Evolutionary conservation across 2,329 filamentous ascomycete genomes (phyloP), one percentile per base, ranked within the genome.

Genomic region (Zelopaecilomyces penicillatus): DNA sequence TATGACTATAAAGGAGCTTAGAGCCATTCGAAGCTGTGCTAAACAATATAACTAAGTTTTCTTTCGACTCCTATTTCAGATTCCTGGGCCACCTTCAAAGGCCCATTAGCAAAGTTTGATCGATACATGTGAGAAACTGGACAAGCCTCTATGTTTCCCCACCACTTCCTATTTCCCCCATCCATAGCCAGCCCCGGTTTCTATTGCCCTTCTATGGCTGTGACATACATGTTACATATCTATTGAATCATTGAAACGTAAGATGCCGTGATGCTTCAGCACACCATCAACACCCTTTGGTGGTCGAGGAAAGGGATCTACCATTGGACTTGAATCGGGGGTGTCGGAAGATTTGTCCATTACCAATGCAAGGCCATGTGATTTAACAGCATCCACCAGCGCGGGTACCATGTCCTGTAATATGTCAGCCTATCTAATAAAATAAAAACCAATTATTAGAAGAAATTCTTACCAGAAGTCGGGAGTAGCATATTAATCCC

Each of bases 201-300:
- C 19, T 19, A 19, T 19, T 19, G 19, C 19, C 19, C 19, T 19
- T 19, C 19, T 19, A 19, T 19, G 19, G 19, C 19, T 19, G 19
- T 19, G 19, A n/a, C 37, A 5, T 30, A 30, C 9, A 30, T 39
- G 54, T 64, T 69, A 80, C 63, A 80, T 74, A 58, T 90, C 85
- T 71, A 97, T 88, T 50, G 84, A 88, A 66, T 96, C 90, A 62
- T 91, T 94, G 65, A 98, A 98, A 54, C 86, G 78, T 63, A 98
- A 68, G 52, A 97, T 85, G 8, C 91, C 93, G 60, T 94, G 89
- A 40, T 77, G 80, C 67, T 82, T 88, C 60, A 97, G 70, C 49
- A 94, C 75, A 7, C 93, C 91, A 62, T 97, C 93, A 34, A 96
- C 83, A 0, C 88, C 88, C 51, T 88, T 82, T 1, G 86, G 85